Evolutionary conservation across 768 basidiomycete genomes (phyloP).

Genomic region (Russula ochroleuca): DNA sequence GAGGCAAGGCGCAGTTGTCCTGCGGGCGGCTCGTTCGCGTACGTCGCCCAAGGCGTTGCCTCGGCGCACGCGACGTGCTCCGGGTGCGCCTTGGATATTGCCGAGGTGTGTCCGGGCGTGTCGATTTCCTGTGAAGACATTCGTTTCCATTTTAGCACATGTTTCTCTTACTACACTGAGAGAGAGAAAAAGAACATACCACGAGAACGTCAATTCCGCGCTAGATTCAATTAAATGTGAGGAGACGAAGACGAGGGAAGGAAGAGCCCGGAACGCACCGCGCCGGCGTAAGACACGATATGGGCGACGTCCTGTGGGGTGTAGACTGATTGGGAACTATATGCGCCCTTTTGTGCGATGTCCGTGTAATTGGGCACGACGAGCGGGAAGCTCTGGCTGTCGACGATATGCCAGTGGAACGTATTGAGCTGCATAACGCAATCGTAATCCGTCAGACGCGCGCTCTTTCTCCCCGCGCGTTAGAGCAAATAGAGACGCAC

Average conservation of each 20-base stretch:
- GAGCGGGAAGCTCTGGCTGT: constrained; percentile 51
- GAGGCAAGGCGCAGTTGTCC: constrained; percentile 77
- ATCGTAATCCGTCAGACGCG: background rate
- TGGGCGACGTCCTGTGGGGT: constrained; percentile 37
- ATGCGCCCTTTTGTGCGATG: constrained; percentile 44
- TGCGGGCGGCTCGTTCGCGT: constrained; percentile 72
- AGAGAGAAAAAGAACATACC: constrained; percentile 28
- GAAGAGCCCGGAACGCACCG: constrained; percentile 33
- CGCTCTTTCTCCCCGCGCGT: too few relatives aligned
- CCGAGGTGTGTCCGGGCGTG: constrained; percentile 75
- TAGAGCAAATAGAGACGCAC: constrained; percentile 16
- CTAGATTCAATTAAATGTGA: constrained; percentile 30
- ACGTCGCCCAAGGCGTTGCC: constrained; percentile 53
- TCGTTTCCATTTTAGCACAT: background rate
- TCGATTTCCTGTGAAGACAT: constrained; percentile 63
- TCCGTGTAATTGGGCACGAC: constrained; percentile 38
- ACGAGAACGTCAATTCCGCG: constrained; percentile 50
- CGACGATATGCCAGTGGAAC: constrained; percentile 48
- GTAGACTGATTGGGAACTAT: constrained; percentile 37
- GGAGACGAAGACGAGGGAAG: background rate
- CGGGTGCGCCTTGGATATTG: constrained; percentile 60
- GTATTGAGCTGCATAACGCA: constrained; percentile 39
- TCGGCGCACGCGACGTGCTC: constrained; percentile 67
- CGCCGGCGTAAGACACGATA: constrained; percentile 44
- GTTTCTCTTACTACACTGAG: too few relatives aligned